Evolutionary conservation across 176 grass and related monocot species (phyloP).

Genomic region (Triticum urartu): DNA sequence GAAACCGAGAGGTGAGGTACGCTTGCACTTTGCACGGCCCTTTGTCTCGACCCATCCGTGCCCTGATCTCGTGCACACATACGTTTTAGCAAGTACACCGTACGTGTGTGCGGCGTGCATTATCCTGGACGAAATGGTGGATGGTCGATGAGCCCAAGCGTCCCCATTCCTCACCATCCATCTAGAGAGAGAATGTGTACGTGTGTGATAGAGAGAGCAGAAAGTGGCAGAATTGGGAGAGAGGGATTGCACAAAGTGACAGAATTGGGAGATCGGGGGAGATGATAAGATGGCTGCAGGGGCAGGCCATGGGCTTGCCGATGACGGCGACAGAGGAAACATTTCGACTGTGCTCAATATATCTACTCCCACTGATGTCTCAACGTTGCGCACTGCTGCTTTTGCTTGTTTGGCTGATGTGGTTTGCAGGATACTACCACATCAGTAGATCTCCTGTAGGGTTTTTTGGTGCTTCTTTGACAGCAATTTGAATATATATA

Average conservation of each 20-base stretch:
- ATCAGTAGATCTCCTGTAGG: background rate
- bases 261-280: background rate
- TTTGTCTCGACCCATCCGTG: background rate
- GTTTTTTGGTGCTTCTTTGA: background rate
- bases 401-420: background rate
- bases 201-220: no score
- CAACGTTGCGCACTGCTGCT: constrained; percentile 16
- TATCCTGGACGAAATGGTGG: constrained; percentile 35
- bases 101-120: background rate
- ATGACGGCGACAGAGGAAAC: constrained; percentile 28
- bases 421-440: background rate
- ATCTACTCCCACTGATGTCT: background rate
- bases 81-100: background rate
- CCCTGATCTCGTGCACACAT: background rate
- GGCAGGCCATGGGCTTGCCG: constrained; percentile 30
- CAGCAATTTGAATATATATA: background rate
- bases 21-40: constrained; percentile 1
- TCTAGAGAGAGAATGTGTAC: background rate
- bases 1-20: background rate
- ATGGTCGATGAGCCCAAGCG: constrained; percentile 46
- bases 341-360: background rate
- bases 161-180: constrained; percentile 24
- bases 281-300: constrained; percentile 22
- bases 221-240: background rate
- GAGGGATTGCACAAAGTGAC: background rate